Conservation (phyloP, 2,329 filamentous ascomycete genomes). For the Pseudogymnoascus sp. region DNA sequence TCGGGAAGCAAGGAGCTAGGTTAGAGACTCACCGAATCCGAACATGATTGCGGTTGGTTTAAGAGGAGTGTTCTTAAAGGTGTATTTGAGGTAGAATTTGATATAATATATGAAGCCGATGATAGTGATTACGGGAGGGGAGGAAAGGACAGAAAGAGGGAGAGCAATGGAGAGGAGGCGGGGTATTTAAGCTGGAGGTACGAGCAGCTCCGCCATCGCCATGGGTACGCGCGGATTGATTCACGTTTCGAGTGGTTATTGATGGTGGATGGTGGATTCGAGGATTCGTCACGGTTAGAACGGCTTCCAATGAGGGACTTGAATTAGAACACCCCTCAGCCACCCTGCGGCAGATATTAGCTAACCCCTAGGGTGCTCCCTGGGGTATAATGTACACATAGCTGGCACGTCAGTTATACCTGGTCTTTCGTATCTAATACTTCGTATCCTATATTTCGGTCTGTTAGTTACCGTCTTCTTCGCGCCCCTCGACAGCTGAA, state of each 20-base stretch:
- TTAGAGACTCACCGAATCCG: neutral
- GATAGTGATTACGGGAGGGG: neutral
- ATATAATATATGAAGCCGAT: neutral
- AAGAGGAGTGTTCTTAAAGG: neutral
- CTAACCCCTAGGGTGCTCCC: neutral
- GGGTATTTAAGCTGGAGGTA: conserved; percentile 1
- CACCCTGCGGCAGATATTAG: neutral
- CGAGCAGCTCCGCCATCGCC: neutral
- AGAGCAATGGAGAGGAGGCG: neutral
- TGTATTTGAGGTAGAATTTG: neutral
- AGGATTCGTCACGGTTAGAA: neutral
- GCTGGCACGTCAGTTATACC: neutral
- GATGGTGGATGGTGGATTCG: neutral
- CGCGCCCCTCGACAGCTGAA: neutral
- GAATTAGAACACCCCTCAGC: neutral
- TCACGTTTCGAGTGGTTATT: neutral
- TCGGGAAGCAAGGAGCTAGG: neutral
- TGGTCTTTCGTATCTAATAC: neutral
- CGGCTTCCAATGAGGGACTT: neutral
- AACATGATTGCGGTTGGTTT: conserved; percentile 5
- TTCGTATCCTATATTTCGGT: neutral
- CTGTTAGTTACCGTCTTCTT: neutral
- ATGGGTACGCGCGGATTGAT: neutral
- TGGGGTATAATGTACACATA: neutral
- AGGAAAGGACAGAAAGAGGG: neutral